phyloP scores from a whole-genome alignment of 2,329 filamentous ascomycete species.

The Aspergillus sp. region DNA sequence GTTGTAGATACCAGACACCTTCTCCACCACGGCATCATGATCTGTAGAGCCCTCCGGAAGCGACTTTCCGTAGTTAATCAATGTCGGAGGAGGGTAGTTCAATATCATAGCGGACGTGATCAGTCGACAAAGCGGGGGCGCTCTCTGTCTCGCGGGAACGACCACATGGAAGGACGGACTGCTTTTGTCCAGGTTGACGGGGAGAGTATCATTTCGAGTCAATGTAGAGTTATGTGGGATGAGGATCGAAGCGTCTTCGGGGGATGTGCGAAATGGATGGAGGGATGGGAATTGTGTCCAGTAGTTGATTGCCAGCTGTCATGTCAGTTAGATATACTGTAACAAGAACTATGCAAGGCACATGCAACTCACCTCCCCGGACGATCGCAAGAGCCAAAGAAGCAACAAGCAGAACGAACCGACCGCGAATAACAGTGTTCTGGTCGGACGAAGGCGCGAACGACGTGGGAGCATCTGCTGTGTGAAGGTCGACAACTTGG shows the following conservation, averaged over 20 bases:
- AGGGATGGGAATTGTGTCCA: slow-evolving; percentile 29
- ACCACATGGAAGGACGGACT: slow-evolving; percentile 49
- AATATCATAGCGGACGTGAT: slow-evolving; percentile 53
- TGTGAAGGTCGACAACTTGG: slow-evolving; percentile 14
- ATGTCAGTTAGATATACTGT: slow-evolving; percentile 5
- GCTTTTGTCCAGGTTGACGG: slow-evolving; percentile 25
- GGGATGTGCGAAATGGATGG: slow-evolving; percentile 21
- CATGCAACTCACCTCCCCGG: slow-evolving; percentile 13
- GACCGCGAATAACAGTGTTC: slow-evolving; percentile 14
- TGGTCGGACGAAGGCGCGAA: slow-evolving; percentile 19
- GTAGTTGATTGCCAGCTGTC: slow-evolving; percentile 20
- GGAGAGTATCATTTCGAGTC: slow-evolving; percentile 22
- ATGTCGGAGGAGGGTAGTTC: slow-evolving; percentile 52
- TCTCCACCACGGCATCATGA: slow-evolving; percentile 39
- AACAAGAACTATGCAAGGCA: neutral
- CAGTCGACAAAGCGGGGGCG: slow-evolving; percentile 50
- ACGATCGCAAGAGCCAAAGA: slow-evolving; percentile 14
- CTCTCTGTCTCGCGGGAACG: slow-evolving; percentile 44
- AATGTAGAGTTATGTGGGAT: slow-evolving; percentile 12
- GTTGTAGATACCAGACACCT: slow-evolving; percentile 40
- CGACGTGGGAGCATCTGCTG: slow-evolving; percentile 21
- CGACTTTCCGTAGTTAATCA: slow-evolving; percentile 41
- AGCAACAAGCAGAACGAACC: slow-evolving; percentile 18
- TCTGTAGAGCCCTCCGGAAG: slow-evolving; percentile 23
- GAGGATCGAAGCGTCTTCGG: slow-evolving; percentile 26